These are phyloP conservation scores for Exophiala calicioides DNA, from an alignment of 2,329 filamentous ascomycete species.

Conservation along the genomic window DNA sequence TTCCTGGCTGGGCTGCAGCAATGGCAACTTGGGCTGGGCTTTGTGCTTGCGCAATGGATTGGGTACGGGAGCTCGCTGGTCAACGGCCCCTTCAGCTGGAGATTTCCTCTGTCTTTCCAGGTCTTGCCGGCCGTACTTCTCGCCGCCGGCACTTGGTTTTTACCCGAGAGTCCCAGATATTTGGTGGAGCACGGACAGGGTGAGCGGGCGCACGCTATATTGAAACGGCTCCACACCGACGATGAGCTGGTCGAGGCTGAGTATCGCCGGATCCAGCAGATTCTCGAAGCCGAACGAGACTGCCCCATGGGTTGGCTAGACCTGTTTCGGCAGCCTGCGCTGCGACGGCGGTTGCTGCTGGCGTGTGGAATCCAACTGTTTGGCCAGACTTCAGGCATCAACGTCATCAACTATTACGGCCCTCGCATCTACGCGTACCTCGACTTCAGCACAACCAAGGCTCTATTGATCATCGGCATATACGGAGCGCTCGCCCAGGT, in stretches of 20 bases:
- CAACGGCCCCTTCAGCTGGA: constrained; percentile 35
- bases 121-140: constrained; percentile 45
- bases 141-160: constrained; percentile 36
- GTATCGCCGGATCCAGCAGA: constrained; percentile 44
- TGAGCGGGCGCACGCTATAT: constrained; percentile 37
- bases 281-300: constrained; percentile 40
- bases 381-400: constrained; percentile 51
- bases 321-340: constrained; percentile 46
- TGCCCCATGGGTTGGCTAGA: constrained; percentile 41
- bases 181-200: constrained; percentile 42
- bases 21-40: constrained; percentile 49
- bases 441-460: constrained; percentile 47
- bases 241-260: constrained; percentile 43
- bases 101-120: constrained; percentile 39
- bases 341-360: constrained; percentile 50
- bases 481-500: constrained; percentile 52
- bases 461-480: constrained; percentile 55
- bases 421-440: constrained; percentile 48
- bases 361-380: constrained; percentile 53
- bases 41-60: constrained; percentile 42
- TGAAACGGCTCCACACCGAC: constrained; percentile 39
- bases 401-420: constrained; percentile 49
- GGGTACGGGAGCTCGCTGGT: constrained; percentile 38
- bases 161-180: constrained; percentile 36
- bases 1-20: constrained; percentile 46